Evolutionary conservation across 2,329 filamentous ascomycete genomes (phyloP).

Genomic region (Waltergamsia citrina): DNA sequence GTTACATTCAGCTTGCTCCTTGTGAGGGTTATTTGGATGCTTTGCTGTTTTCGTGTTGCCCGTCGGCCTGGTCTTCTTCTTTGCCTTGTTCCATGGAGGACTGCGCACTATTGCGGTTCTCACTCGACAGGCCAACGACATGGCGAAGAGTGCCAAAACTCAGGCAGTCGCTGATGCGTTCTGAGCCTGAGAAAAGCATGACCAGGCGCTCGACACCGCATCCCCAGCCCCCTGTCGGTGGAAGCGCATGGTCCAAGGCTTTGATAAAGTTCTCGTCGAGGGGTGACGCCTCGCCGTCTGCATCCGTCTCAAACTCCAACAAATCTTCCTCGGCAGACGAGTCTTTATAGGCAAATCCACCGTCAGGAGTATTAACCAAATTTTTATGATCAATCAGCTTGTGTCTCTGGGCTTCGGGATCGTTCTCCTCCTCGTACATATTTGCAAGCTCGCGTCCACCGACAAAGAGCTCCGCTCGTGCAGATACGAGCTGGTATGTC

Average conservation of each 20-base stretch:
- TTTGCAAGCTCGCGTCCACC: conserved; percentile 78
- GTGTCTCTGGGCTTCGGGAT: conserved; percentile 71
- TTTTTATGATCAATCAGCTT: conserved; percentile 60
- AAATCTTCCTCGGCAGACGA: conserved; percentile 1
- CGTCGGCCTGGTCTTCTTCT: background rate
- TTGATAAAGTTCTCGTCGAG: conserved; percentile 76
- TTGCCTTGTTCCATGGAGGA: background rate
- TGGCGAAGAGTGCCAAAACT: conserved; percentile 79
- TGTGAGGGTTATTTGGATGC: no score
- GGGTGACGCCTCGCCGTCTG: conserved; percentile 32
- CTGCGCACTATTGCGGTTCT: background rate
- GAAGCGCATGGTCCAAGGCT: conserved; percentile 78
- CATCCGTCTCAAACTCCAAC: conserved; percentile 9
- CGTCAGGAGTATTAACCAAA: conserved; percentile 23
- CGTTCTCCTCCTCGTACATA: conserved; percentile 98
- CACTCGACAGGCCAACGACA: conserved; percentile 29
- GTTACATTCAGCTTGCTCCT: no score
- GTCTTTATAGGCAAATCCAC: conserved; percentile 18
- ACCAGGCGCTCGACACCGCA: conserved; percentile 84
- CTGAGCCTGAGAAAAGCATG: conserved; percentile 78
- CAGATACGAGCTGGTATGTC: conserved; percentile 64
- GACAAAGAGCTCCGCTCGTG: conserved; percentile 79
- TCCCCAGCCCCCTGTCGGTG: conserved; percentile 96
- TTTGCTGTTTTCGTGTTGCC: no score
- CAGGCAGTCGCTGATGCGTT: conserved; percentile 76